Conservation (phyloP, 371 early-diverging fungal species). For the Mucor saturninus region DNA sequence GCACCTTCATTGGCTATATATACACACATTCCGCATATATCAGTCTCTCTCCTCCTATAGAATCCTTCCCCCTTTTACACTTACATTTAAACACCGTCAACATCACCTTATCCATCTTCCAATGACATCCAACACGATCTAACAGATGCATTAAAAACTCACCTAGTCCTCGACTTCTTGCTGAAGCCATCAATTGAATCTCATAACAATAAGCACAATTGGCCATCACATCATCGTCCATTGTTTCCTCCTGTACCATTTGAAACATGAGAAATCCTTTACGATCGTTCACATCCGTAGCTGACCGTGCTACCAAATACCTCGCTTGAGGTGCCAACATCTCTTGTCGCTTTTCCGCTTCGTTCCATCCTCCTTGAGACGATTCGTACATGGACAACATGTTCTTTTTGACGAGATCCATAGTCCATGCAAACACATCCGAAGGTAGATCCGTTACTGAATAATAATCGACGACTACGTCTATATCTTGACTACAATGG, state of each 20-base stretch:
- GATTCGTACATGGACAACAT: slow-evolving; percentile 56
- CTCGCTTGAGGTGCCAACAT: slow-evolving; percentile 53
- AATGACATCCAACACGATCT: slow-evolving; percentile 46
- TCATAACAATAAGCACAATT: slow-evolving; percentile 65
- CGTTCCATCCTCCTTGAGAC: slow-evolving; percentile 65
- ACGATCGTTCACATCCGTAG: slow-evolving; percentile 40
- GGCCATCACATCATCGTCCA: slow-evolving; percentile 60
- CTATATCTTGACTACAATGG: slow-evolving; percentile 21
- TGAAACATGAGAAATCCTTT: slow-evolving; percentile 60
- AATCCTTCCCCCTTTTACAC: neutral
- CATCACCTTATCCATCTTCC: slow-evolving; percentile 70
- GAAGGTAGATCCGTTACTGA: slow-evolving; percentile 47
- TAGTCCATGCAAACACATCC: slow-evolving; percentile 45
- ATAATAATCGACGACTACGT: slow-evolving; percentile 50
- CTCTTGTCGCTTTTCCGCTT: slow-evolving; percentile 52
- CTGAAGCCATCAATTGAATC: slow-evolving; percentile 51
- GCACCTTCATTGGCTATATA: slow-evolving; percentile 56
- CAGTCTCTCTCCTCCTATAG: neutral
- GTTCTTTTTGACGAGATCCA: slow-evolving; percentile 60
- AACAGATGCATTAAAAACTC: slow-evolving; percentile 56
- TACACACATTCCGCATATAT: neutral
- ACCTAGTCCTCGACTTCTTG: slow-evolving; percentile 57
- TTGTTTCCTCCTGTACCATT: slow-evolving; percentile 64
- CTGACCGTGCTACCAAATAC: slow-evolving; percentile 54
- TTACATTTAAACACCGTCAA: slow-evolving; percentile 70